phyloP scores from a whole-genome alignment of 2,329 filamentous ascomycete species.

The Ambrosiella cleistominuta region DNA sequence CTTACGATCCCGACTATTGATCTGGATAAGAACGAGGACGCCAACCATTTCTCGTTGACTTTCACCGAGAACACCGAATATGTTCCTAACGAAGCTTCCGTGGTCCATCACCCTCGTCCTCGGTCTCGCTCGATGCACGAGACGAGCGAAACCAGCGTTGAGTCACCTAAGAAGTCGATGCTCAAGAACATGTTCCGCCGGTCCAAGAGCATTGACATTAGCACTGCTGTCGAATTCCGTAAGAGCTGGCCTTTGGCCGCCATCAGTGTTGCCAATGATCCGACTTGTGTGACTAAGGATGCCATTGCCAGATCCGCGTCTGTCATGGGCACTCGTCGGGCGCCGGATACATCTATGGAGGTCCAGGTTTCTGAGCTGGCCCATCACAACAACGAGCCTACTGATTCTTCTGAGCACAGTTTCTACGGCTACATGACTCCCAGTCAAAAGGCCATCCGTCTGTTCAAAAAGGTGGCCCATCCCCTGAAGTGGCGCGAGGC shows the following conservation, averaged over 20 bases:
- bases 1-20: slow-evolving; percentile 11
- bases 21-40: slow-evolving; percentile 10
- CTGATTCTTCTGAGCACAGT: slow-evolving; percentile 10
- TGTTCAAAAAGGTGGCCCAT: slow-evolving; percentile 11
- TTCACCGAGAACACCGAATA: slow-evolving; percentile 10
- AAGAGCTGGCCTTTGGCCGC: slow-evolving; percentile 10
- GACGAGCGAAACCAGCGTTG: background rate
- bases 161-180: slow-evolving; percentile 10
- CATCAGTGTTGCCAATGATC: background rate
- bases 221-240: slow-evolving; percentile 5
- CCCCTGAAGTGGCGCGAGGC: slow-evolving; percentile 11
- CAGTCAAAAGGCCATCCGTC: slow-evolving; percentile 10
- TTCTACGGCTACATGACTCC: slow-evolving; percentile 13
- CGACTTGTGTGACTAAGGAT: background rate
- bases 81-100: background rate
- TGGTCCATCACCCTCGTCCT: slow-evolving; percentile 1
- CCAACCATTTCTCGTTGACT: slow-evolving; percentile 7
- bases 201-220: slow-evolving; percentile 7
- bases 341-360: slow-evolving; percentile 9
- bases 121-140: slow-evolving; percentile 5
- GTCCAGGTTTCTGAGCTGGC: slow-evolving; percentile 11
- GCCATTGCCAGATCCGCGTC: slow-evolving; percentile 1
- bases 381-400: slow-evolving; percentile 10
- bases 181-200: slow-evolving; percentile 11
- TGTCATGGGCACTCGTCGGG: slow-evolving; percentile 3